A percentile compares a stretch with the other conserved stretches of the same genome.
Evolutionary conservation across 164 flowering plant genomes (phyloP).

Genomic region (Echeveria elegans): DNA sequence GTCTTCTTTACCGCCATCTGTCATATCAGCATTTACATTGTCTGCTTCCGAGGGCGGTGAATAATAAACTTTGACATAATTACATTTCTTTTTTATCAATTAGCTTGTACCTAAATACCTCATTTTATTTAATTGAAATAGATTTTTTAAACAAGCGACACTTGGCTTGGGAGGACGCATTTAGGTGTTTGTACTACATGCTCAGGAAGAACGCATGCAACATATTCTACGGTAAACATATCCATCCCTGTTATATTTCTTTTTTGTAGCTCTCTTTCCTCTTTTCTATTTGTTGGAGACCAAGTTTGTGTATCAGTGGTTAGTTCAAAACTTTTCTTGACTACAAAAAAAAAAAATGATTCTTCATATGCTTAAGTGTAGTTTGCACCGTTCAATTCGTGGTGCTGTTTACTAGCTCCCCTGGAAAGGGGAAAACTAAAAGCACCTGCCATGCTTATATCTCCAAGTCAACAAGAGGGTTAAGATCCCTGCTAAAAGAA

Average conservation of each 20-base stretch:
- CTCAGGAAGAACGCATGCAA: slow-evolving; percentile 43
- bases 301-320: background rate
- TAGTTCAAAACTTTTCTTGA: background rate
- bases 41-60: slow-evolving; percentile 61
- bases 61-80: background rate
- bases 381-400: slow-evolving; percentile 83
- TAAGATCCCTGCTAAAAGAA: slow-evolving; percentile 69
- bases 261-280: background rate
- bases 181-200: slow-evolving; percentile 83
- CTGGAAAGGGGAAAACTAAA: slow-evolving; percentile 25
- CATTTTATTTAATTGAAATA: slow-evolving; percentile 26
- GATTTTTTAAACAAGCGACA: slow-evolving; percentile 71
- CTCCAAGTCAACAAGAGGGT: slow-evolving; percentile 77
- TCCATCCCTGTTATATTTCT: background rate
- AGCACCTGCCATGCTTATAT: slow-evolving; percentile 60
- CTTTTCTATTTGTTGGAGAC: background rate
- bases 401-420: slow-evolving; percentile 58
- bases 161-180: slow-evolving; percentile 83
- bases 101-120: background rate
- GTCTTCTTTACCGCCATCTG: slow-evolving; percentile 59
- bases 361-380: slow-evolving; percentile 18
- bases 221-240: slow-evolving; percentile 62
- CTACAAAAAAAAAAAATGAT: background rate
- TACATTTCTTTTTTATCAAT: background rate
- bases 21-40: slow-evolving; percentile 55